A percentile compares a stretch with the other conserved stretches of the same genome.
phyloP scores from a whole-genome alignment of 345 rosid species.

The Euphorbia pulcherrima region DNA sequence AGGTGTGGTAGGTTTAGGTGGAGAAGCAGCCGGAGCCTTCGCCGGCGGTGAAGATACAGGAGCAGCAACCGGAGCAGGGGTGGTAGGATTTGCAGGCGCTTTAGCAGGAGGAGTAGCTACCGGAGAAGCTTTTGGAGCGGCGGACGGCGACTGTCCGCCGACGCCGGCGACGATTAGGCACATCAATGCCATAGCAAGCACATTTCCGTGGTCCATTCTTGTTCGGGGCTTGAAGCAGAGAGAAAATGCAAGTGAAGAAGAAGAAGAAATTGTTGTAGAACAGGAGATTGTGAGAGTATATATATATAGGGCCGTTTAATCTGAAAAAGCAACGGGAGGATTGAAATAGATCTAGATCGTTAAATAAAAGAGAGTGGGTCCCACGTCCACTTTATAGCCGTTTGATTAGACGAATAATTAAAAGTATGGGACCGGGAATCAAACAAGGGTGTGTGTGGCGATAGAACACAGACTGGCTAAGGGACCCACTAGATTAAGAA shows the following conservation, averaged over 20 bases:
- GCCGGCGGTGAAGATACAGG: slow-evolving; percentile 26
- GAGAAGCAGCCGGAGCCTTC: slow-evolving; percentile 21
- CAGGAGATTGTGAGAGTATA: not conserved
- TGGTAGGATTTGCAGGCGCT: slow-evolving; percentile 27
- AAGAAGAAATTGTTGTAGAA: not conserved
- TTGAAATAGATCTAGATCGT: slow-evolving; percentile 22
- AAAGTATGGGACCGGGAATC: slow-evolving; percentile 13
- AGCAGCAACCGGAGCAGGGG: slow-evolving; percentile 36
- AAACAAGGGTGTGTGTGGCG: slow-evolving; percentile 22
- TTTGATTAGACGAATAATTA: slow-evolving; percentile 17
- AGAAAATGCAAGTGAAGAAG: not conserved
- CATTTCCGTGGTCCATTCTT: slow-evolving; percentile 43
- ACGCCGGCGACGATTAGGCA: slow-evolving; percentile 55
- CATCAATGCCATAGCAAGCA: slow-evolving; percentile 37
- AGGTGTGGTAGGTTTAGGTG: slow-evolving; percentile 8
- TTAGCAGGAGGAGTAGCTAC: slow-evolving; percentile 27
- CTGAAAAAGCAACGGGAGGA: not conserved
- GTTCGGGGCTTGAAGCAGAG: not conserved
- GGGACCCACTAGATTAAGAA: slow-evolving; percentile 4
- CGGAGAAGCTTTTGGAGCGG: slow-evolving; percentile 16
- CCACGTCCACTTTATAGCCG: slow-evolving; percentile 22
- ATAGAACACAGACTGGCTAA: slow-evolving; percentile 28
- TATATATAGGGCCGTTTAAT: not conserved
- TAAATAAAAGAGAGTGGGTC: slow-evolving; percentile 4
- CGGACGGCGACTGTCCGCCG: slow-evolving; percentile 58